Percentiles rank a stretch among this genome's conserved stretches.
Evolutionary conservation across 2,329 filamentous ascomycete species (phyloP).

Genomic region (Ilyonectria destructans): DNA sequence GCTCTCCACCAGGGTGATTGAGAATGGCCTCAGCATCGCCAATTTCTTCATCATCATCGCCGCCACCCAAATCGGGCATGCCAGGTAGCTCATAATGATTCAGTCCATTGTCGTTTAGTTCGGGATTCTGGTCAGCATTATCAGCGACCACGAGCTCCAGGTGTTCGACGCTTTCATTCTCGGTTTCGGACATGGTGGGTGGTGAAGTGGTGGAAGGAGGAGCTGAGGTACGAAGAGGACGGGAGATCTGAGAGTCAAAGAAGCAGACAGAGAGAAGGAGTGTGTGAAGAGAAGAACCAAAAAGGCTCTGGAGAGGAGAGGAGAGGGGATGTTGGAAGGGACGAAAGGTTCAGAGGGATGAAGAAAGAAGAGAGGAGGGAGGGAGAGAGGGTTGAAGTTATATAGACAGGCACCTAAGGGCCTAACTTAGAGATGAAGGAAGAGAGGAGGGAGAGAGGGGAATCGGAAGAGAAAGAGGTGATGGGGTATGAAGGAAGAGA

Average conservation of each 20-base stretch:
- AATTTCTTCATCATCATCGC: neutral
- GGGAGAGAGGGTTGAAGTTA: too few relatives aligned
- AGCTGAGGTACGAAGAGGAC: too few relatives aligned
- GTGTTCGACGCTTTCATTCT: neutral
- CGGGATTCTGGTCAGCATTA: neutral
- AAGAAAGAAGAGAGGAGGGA: too few relatives aligned
- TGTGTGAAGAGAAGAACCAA: neutral
- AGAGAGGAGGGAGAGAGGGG: too few relatives aligned
- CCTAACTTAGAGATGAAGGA: too few relatives aligned
- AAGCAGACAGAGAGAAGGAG: neutral
- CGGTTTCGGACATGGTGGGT: slow-evolving; percentile 11
- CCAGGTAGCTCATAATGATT: neutral
- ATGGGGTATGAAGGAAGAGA: too few relatives aligned
- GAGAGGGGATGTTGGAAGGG: too few relatives aligned
- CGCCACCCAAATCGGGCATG: neutral
- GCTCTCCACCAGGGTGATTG: neutral
- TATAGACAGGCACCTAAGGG: too few relatives aligned
- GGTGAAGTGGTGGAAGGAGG: neutral
- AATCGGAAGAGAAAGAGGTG: too few relatives aligned
- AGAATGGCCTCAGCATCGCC: neutral
- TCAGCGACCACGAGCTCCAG: neutral
- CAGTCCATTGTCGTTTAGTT: neutral
- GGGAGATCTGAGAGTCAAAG: too few relatives aligned
- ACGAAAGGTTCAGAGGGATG: neutral
- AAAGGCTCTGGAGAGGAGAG: neutral